phyloP scores from a whole-genome alignment of 164 flowering plant genomes.

The Cinnamomum chago region DNA sequence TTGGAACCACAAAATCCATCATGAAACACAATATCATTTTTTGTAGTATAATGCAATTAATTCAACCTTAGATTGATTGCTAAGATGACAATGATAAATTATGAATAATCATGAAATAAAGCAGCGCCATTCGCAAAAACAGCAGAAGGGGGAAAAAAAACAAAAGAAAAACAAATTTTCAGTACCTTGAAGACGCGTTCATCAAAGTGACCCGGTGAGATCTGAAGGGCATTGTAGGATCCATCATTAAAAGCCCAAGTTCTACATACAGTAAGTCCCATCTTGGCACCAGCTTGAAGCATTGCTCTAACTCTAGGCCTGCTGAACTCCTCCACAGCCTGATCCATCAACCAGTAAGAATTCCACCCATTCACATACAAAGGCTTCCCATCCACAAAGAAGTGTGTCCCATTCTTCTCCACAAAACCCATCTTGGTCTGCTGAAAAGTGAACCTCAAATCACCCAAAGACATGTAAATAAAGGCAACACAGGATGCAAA shows the following conservation, averaged over 20 bases:
- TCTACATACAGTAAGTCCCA: conserved; percentile 68
- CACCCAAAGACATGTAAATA: conserved; percentile 66
- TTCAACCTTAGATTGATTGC: not conserved
- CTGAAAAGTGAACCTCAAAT: conserved; percentile 21
- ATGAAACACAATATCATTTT: not conserved
- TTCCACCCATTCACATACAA: conserved; percentile 20
- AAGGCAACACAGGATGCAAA: conserved; percentile 59
- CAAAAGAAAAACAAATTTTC: not conserved
- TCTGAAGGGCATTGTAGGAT: conserved; percentile 52
- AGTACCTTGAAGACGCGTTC: conserved; percentile 70
- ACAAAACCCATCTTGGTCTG: conserved; percentile 54
- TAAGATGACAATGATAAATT: not conserved
- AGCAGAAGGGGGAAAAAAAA: not conserved
- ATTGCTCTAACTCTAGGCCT: conserved; percentile 40
- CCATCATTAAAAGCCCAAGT: conserved; percentile 80
- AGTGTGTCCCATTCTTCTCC: conserved; percentile 64
- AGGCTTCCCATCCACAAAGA: conserved; percentile 53
- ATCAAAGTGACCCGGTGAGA: conserved; percentile 48
- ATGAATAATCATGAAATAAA: not conserved
- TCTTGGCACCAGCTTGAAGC: conserved; percentile 46
- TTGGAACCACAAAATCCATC: not conserved
- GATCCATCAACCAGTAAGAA: conserved; percentile 18
- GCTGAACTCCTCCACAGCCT: conserved; percentile 31
- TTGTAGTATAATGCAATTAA: not conserved
- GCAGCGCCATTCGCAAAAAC: not conserved